These are phyloP conservation scores for Toxoplasma gondii DNA, from an alignment of 169 alveolate genomes.

Conservation along the genomic window DNA sequence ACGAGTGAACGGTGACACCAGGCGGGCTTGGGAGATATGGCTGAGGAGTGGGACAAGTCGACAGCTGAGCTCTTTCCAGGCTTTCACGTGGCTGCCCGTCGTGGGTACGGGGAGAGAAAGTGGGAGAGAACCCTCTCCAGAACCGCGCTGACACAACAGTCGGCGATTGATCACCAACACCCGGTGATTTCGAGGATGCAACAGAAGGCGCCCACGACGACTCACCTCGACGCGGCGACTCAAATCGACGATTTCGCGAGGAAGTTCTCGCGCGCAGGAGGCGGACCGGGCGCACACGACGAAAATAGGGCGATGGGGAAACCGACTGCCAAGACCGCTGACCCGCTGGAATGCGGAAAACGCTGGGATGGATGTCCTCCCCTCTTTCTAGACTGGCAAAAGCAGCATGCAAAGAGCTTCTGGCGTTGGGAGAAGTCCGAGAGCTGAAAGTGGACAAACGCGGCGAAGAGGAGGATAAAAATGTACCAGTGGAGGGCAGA, in stretches of 20 bases:
- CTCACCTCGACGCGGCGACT: background rate
- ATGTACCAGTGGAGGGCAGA: too few species aligned
- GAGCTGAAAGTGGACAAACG: too few species aligned
- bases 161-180: background rate
- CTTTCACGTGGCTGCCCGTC: background rate
- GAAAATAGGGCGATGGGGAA: background rate
- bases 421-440: background rate
- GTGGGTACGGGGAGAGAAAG: background rate
- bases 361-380: background rate
- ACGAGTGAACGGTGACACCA: background rate
- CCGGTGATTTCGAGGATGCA: background rate
- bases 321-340: background rate
- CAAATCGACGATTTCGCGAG: background rate
- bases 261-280: background rate
- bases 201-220: background rate
- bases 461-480: too few species aligned
- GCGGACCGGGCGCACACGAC: background rate
- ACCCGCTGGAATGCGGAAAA: background rate
- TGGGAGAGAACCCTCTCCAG: background rate
- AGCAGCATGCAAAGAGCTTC: background rate
- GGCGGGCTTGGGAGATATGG: background rate
- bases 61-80: background rate
- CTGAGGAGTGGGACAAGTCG: background rate
- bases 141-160: background rate
- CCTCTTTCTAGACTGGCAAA: background rate